These are phyloP conservation scores for Candida smagusa DNA, from an alignment of 1,139 yeast genomes.

Conservation along the genomic window DNA sequence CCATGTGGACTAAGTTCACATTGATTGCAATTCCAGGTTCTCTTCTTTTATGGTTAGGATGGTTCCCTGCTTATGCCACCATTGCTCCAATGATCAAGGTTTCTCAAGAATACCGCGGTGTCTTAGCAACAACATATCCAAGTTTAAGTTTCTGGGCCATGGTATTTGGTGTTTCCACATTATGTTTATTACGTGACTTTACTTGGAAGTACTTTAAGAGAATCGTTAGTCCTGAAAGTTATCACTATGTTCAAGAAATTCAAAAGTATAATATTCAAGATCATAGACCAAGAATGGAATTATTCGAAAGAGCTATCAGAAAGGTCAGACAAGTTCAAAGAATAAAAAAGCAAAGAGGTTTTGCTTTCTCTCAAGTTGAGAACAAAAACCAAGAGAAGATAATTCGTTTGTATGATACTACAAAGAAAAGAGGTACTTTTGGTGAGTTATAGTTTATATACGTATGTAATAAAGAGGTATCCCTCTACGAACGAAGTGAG, in stretches of 20 bases:
- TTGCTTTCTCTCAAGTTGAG: slow-evolving; percentile 95
- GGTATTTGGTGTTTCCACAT: slow-evolving; percentile 66
- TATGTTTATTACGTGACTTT: slow-evolving; percentile 83
- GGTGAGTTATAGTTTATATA: slow-evolving; percentile 33
- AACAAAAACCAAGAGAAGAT: slow-evolving; percentile 89
- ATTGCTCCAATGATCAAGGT: slow-evolving; percentile 83
- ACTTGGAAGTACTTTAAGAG: slow-evolving; percentile 94
- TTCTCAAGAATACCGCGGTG: slow-evolving; percentile 82
- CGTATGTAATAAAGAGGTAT: too few relatives aligned
- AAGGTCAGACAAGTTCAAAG: slow-evolving; percentile 97
- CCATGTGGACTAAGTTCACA: slow-evolving; percentile 94
- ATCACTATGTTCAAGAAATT: slow-evolving; percentile 94
- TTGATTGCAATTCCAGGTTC: slow-evolving; percentile 94
- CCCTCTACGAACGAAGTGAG: too few relatives aligned
- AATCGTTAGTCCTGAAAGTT: slow-evolving; percentile 85
- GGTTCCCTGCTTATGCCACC: slow-evolving; percentile 83
- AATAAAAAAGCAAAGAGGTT: slow-evolving; percentile 97
- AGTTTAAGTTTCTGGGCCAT: slow-evolving; percentile 83
- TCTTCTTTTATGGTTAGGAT: slow-evolving; percentile 73
- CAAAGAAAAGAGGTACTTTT: slow-evolving; percentile 56
- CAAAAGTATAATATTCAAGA: slow-evolving; percentile 94
- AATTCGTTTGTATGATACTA: slow-evolving; percentile 92
- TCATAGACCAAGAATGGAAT: slow-evolving; percentile 91
- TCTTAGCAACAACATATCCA: slow-evolving; percentile 72
- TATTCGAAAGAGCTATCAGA: slow-evolving; percentile 94